Evolutionary conservation across 2,329 filamentous ascomycete species (phyloP).

Genomic region (Helminthosporium solani): DNA sequence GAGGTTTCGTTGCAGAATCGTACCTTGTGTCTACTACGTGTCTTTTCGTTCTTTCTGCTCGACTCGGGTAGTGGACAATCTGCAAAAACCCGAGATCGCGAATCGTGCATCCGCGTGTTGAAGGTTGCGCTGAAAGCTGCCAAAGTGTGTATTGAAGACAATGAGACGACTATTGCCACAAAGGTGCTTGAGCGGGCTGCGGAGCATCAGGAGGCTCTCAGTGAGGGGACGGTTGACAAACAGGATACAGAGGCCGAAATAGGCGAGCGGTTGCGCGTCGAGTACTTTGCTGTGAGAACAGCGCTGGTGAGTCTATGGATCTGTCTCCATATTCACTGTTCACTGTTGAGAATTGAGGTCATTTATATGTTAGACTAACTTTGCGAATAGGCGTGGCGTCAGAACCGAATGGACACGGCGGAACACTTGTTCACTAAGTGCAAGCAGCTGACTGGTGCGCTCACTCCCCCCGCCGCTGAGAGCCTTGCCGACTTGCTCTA

Average conservation of each 20-base stretch:
- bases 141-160: slow-evolving; percentile 61
- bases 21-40: slow-evolving; percentile 43
- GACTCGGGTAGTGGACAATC: slow-evolving; percentile 44
- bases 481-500: slow-evolving; percentile 67
- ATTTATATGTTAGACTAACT: slow-evolving; percentile 1
- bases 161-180: slow-evolving; percentile 59
- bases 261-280: slow-evolving; percentile 50
- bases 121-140: slow-evolving; percentile 67
- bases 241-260: slow-evolving; percentile 30
- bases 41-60: slow-evolving; percentile 68
- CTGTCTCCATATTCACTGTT: not conserved
- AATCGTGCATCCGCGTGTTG: slow-evolving; percentile 56
- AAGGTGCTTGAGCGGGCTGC: slow-evolving; percentile 65
- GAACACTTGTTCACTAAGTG: slow-evolving; percentile 73
- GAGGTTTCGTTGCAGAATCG: slow-evolving; percentile 19
- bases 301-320: slow-evolving; percentile 57
- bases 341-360: not conserved
- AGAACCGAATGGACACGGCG: slow-evolving; percentile 70
- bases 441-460: slow-evolving; percentile 34
- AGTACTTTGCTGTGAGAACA: slow-evolving; percentile 67
- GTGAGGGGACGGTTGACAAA: slow-evolving; percentile 15
- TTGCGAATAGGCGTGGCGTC: slow-evolving; percentile 66
- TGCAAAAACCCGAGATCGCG: slow-evolving; percentile 20
- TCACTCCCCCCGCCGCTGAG: slow-evolving; percentile 58
- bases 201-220: slow-evolving; percentile 45